Evolutionary conservation across 352 stramenopile species (phyloP).

Genomic region (Globisporangium spinosum): DNA sequence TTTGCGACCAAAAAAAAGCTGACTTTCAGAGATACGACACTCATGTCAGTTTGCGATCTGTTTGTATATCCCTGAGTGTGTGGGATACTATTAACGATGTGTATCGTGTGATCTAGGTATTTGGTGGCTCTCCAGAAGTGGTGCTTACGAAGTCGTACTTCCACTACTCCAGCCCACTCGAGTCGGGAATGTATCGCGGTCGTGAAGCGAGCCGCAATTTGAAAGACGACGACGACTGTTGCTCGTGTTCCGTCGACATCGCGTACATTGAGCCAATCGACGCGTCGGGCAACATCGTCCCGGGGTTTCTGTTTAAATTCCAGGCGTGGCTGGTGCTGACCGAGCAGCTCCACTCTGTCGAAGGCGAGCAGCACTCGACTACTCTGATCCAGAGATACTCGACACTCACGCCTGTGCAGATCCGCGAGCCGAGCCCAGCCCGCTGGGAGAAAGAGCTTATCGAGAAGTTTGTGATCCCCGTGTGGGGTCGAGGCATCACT

Average conservation of each 20-base stretch:
- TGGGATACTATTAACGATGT: neutral
- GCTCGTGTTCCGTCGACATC: neutral
- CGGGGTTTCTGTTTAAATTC: neutral
- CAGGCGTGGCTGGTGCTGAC: neutral
- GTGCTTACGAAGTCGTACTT: neutral
- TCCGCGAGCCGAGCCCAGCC: neutral
- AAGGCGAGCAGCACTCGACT: neutral
- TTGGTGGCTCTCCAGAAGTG: constrained; percentile 1
- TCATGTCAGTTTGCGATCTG: neutral
- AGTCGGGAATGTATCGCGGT: neutral
- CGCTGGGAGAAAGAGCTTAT: neutral
- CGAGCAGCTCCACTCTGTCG: neutral
- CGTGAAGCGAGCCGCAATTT: neutral
- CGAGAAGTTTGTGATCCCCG: constrained; percentile 2
- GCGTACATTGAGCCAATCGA: neutral
- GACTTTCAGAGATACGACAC: neutral
- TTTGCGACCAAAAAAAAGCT: neutral
- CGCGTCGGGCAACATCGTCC: neutral
- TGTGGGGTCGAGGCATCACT: neutral
- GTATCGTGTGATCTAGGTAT: neutral
- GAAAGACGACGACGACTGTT: neutral
- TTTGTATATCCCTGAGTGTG: no score
- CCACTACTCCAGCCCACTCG: neutral
- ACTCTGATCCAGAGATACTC: constrained; percentile 1
- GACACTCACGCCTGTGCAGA: neutral